Conservation (phyloP, 177 flowering plant species). For the Tripterygium wilfordii region DNA sequence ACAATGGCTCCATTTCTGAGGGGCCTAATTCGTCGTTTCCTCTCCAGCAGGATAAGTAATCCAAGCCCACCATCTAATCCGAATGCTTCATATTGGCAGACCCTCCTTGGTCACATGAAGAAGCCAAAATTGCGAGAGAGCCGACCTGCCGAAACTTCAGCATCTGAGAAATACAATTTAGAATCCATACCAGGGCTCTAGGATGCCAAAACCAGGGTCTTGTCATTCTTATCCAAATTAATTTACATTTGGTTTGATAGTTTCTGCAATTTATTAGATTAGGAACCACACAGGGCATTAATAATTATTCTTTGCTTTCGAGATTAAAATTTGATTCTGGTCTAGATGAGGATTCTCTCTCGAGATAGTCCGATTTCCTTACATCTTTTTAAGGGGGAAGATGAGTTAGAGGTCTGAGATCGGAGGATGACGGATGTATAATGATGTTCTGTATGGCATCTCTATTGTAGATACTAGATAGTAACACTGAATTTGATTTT, state of each 20-base stretch:
- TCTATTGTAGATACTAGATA: no score
- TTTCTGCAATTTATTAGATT: background rate
- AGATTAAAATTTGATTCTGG: no score
- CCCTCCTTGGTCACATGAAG: constrained; percentile 50
- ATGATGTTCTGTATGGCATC: no score
- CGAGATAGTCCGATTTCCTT: no score
- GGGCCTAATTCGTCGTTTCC: constrained; percentile 88
- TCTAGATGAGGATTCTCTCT: no score
- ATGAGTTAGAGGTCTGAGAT: no score
- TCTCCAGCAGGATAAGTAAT: constrained; percentile 89
- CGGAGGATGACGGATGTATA: no score
- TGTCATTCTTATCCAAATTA: constrained; percentile 7
- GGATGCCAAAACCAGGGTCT: background rate
- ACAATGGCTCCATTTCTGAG: constrained; percentile 96
- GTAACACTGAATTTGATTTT: no score
- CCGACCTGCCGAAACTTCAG: constrained; percentile 33
- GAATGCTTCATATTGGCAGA: constrained; percentile 57
- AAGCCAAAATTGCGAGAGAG: constrained; percentile 41
- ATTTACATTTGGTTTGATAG: background rate
- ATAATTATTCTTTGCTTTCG: no score
- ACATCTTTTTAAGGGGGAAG: no score
- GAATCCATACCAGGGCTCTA: constrained; percentile 91
- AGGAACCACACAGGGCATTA: background rate
- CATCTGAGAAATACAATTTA: constrained; percentile 69
- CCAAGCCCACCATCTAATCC: constrained; percentile 46